phyloP scores from a whole-genome alignment of 169 alveolate species.

The Eimeria falciformis region DNA sequence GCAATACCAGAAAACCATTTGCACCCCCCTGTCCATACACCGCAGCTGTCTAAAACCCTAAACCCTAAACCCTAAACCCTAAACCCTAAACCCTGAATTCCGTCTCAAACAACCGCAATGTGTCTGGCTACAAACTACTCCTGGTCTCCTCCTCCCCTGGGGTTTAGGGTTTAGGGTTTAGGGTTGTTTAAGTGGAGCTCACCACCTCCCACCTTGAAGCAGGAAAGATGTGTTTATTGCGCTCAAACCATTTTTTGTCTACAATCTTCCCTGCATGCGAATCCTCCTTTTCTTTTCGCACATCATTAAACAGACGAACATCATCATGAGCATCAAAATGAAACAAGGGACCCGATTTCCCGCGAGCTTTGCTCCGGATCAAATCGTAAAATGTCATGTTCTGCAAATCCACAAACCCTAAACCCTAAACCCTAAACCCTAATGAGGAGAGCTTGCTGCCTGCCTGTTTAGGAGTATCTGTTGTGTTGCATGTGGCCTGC shows the following conservation, averaged over 20 bases:
- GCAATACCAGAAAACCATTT: not conserved
- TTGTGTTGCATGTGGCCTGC: not conserved
- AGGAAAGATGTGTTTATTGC: conserved; percentile 86
- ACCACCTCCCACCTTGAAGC: conserved; percentile 86
- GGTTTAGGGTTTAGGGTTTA: conserved; percentile 37
- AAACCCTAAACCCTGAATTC: no score
- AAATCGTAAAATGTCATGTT: conserved; percentile 82
- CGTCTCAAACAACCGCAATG: not conserved
- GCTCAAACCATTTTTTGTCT: conserved; percentile 86
- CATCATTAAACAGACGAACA: conserved; percentile 76
- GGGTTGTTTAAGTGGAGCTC: not conserved
- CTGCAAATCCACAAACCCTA: not conserved
- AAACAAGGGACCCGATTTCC: conserved; percentile 85
- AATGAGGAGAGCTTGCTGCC: no score
- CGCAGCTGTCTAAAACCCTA: no score
- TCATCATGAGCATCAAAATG: conserved; percentile 83
- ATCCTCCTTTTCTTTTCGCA: conserved; percentile 79
- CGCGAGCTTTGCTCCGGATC: conserved; percentile 83
- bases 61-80: no score
- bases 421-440: no score
- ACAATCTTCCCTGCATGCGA: conserved; percentile 87
- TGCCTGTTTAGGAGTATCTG: no score
- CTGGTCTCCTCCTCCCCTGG: not conserved
- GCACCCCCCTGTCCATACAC: no score
- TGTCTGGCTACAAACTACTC: not conserved